These are phyloP conservation scores for Aspergillus leporis DNA, from an alignment of 495 filamentous ascomycete genomes.

Conservation along the genomic window DNA sequence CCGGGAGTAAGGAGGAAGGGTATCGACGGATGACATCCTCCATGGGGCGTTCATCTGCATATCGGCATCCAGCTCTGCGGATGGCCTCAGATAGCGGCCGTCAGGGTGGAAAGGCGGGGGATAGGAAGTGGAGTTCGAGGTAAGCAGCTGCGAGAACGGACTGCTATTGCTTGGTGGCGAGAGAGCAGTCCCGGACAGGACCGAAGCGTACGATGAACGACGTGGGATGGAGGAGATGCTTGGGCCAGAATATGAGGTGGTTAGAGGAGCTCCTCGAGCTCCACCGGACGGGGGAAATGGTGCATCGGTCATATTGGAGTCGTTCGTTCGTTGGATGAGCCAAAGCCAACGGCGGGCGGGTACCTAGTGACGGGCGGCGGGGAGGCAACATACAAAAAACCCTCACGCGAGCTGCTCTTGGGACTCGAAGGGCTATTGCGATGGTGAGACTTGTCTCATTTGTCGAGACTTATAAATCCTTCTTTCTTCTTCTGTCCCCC, in stretches of 20 bases:
- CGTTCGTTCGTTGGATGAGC: slow-evolving; percentile 20
- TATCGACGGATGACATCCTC: slow-evolving; percentile 36
- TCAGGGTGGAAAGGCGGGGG: slow-evolving; percentile 38
- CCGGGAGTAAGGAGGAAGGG: slow-evolving; percentile 59
- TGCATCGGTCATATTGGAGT: slow-evolving; percentile 44
- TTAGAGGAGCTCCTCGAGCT: slow-evolving; percentile 42
- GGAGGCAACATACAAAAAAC: slow-evolving; percentile 9
- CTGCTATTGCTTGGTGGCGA: slow-evolving; percentile 40
- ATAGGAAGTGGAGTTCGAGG: slow-evolving; percentile 46
- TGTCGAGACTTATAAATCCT: not conserved
- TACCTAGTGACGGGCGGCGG: slow-evolving; percentile 11
- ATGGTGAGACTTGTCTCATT: not conserved
- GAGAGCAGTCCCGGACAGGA: slow-evolving; percentile 66
- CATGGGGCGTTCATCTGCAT: slow-evolving; percentile 47
- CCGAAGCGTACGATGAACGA: slow-evolving; percentile 77
- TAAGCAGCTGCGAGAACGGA: slow-evolving; percentile 63
- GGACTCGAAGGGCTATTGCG: not conserved
- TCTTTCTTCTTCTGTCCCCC: not conserved
- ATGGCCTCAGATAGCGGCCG: slow-evolving; percentile 36
- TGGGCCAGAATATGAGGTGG: slow-evolving; percentile 33
- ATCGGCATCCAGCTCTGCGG: slow-evolving; percentile 47
- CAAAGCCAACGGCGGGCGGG: slow-evolving; percentile 20
- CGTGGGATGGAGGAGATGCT: slow-evolving; percentile 47
- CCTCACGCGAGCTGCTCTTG: slow-evolving; percentile 24
- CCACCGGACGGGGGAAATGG: slow-evolving; percentile 50